Conservation (phyloP, 2,329 filamentous ascomycete genomes). For the Plectosphaerella sp. region DNA sequence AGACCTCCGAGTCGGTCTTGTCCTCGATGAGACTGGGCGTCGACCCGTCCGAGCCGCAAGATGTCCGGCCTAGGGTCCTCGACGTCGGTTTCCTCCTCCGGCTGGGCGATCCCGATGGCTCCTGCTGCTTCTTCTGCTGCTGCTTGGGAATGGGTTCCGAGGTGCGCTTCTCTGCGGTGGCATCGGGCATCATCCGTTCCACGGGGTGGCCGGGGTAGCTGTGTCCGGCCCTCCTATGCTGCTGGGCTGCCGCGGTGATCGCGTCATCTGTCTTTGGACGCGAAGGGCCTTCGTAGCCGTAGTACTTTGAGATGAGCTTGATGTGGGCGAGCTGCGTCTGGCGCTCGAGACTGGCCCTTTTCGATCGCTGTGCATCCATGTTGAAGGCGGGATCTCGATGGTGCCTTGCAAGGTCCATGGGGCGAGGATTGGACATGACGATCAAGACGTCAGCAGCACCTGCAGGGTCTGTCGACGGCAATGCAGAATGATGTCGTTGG, state of each 20-base stretch:
- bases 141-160: conserved; percentile 4
- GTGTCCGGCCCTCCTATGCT: conserved; percentile 10
- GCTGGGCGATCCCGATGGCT: conserved; percentile 6
- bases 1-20: conserved; percentile 44
- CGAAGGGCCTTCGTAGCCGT: conserved; percentile 33
- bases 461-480: conserved; percentile 3
- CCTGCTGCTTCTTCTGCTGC: not conserved
- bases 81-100: conserved; percentile 2
- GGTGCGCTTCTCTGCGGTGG: conserved; percentile 1
- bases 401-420: not conserved
- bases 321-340: conserved; percentile 30
- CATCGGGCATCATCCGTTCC: not conserved
- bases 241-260: conserved; percentile 3
- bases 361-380: not conserved
- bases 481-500: conserved; percentile 8
- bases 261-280: conserved; percentile 26
- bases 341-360: conserved; percentile 25
- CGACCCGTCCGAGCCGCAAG: conserved; percentile 40
- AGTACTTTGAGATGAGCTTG: conserved; percentile 33
- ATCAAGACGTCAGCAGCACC: conserved; percentile 2
- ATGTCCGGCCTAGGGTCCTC: conserved; percentile 28
- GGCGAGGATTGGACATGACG: conserved; percentile 8
- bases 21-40: conserved; percentile 47
- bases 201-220: conserved; percentile 2
- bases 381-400: not conserved